Conservation (phyloP, 148 eudicot species). For the Rheum nobile region DNA sequence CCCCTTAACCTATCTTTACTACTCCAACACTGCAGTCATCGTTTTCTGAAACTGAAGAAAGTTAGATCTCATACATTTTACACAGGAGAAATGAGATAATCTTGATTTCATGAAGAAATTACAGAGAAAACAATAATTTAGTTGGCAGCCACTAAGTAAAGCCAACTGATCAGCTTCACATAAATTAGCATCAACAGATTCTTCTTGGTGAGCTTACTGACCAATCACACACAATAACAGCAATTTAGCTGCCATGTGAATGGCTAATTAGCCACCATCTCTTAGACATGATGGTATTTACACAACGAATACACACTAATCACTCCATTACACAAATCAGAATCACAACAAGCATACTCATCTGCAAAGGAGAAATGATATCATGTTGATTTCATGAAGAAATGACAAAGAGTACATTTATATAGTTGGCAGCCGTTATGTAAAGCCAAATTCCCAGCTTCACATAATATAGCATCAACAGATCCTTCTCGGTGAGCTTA, state of each 20-base stretch:
- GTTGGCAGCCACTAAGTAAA: not conserved
- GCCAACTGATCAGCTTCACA: not conserved
- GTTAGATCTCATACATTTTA: not conserved
- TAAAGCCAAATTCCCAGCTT: not conserved
- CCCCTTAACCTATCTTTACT: not conserved
- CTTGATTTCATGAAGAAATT: not conserved
- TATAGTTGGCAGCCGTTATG: not conserved
- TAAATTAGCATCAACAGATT: not conserved
- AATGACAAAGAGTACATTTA: not conserved
- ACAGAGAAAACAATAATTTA: not conserved
- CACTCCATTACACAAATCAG: not conserved
- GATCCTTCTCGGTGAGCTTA: not conserved
- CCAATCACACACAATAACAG: not conserved
- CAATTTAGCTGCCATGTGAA: not conserved
- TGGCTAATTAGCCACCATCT: conserved; percentile 1
- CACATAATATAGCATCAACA: not conserved
- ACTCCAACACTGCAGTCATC: too few relatives aligned
- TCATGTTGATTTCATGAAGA: not conserved
- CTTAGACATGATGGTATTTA: not conserved
- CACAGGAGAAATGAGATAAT: not conserved
- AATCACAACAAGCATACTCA: not conserved
- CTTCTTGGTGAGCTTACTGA: conserved; percentile 1
- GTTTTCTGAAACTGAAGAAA: not conserved
- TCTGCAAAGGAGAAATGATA: not conserved
- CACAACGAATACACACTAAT: not conserved